Base-by-base conservation (phyloP, 495 filamentous ascomycete species). In the Penicillium herquei region DNA sequence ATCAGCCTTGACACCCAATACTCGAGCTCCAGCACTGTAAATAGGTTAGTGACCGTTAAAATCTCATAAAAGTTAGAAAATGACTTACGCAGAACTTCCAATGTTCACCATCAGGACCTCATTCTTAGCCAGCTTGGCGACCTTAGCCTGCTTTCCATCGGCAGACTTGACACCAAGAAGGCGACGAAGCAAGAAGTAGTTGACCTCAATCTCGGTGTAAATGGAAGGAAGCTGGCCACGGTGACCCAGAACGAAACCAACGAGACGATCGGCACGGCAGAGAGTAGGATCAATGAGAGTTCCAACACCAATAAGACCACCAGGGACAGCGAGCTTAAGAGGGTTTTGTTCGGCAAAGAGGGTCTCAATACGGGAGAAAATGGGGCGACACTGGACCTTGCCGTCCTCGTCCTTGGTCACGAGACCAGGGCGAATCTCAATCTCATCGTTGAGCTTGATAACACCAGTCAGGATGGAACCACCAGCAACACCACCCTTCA, bases 101-200 rank as follows among this genome's bases (percentile, higher is more conserved):
- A 98, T 97, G 80, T 98, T 98, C 54, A 98, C 94, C 93, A 98
- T 97, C 76, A 79, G 88, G 63, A 98, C 91, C 73, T 98, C 94
- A 69, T 95, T 96, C 86, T 98, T 98, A 40, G 91, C 77, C 41
- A 98, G 80, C 78, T 98, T 98, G 53, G 89, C 91, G 55, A 98
- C 94, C 87, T 98, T 98, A 57, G 91, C 92, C 75, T 98, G 95
- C 82, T 98, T 98, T 65, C 94, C 94, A 63, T 98, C 94, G 51
- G 95, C 91, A 26, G 93, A 95, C 78, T 95, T 92, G 55, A 98
- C 95, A 85, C 94, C 94, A 51, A 98, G 82, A 42, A 98, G 83
- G 58, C 94, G 84, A 57, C 93, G 88, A 33, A 98, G 84, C 55
- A 98, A 79, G 82, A 97, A 97, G 84, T 96, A 98, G 82, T 97